Evolutionary conservation across 2,329 filamentous ascomycete species (phyloP), one percentile per base, ranked within the genome.

Genomic region (Davidsoniella australis): DNA sequence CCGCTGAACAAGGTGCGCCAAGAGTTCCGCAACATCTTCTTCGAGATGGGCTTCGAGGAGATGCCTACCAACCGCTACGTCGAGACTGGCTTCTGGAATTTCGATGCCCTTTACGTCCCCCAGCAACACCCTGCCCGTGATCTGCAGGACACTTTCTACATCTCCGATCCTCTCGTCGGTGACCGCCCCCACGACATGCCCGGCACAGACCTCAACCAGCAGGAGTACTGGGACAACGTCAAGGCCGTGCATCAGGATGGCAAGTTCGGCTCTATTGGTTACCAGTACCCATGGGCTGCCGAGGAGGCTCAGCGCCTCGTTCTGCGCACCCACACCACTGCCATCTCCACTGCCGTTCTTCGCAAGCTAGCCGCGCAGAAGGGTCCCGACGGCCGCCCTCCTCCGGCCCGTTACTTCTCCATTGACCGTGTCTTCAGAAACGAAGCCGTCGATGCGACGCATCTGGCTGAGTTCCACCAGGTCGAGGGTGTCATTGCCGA

Each of bases 71-170:
- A 83, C 67, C 78, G 85, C 63, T 95, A 81, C 63, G 88, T 96
- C 55, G 91, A 98, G 68, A 89, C 88, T 10, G 88, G 89, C 43
- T 95, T 96, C 79, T 98, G 91, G 87, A 96, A 96, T 67, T 96
- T 96, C 65, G 89, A 96, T 61, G 80, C 88, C 20, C 85, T 98
- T 55, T 95, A 89, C 65, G 89, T 96, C 48, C 89, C 89, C 26
- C 91, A 94, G 68, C 91, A 98, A 72, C 91, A 98, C 65, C 91
- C 91, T 47, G 91, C 91, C 53, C 85, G 91, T 62, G 91, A 98
- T 64, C 73, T 95, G 57, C 91, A 98, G 72, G 91, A 98, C 61
- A 96, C 91, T 50, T 96, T 96, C 71, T 98, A 95, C 71, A 89
- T 96, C 60, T 87, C 87, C 39, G 88, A 98, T 60, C 91, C 91